phyloP scores from a whole-genome alignment of 768 basidiomycete species.

The Lanmaoa rubissima region DNA sequence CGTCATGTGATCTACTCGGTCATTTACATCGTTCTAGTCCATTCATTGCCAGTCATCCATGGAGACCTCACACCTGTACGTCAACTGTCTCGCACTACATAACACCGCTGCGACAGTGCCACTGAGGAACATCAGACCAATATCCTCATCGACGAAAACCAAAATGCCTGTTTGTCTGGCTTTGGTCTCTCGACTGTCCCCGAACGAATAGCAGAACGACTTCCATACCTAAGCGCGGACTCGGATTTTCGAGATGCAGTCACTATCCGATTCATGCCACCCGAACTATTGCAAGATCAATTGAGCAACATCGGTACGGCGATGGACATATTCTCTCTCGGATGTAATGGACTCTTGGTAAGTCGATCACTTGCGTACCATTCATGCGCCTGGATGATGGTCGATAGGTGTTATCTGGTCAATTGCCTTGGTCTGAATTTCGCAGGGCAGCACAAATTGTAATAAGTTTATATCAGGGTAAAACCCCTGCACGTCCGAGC shows the following conservation, averaged over 20 bases:
- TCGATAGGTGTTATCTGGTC: conserved; percentile 13
- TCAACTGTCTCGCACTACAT: neutral
- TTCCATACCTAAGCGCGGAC: conserved; percentile 12
- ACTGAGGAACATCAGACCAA: conserved; percentile 7
- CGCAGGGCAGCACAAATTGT: conserved; percentile 6
- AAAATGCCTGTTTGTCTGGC: conserved; percentile 7
- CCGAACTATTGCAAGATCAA: conserved; percentile 8
- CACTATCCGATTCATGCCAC: conserved; percentile 16
- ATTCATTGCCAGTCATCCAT: conserved; percentile 16
- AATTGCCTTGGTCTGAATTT: conserved; percentile 15
- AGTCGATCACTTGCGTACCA: neutral
- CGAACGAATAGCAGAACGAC: conserved; percentile 9
- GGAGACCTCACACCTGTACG: conserved; percentile 16
- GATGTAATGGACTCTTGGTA: conserved; percentile 14
- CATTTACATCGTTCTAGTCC: conserved; percentile 1
- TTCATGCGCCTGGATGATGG: neutral
- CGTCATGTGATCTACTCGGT: neutral
- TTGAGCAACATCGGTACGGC: neutral
- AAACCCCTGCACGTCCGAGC: conserved; percentile 7
- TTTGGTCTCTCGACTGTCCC: conserved; percentile 15
- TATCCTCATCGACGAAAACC: conserved; percentile 14
- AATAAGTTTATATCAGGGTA: neutral
- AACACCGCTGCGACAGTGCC: neutral
- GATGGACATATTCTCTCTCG: conserved; percentile 13
- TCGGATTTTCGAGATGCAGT: conserved; percentile 8